phyloP scores from a whole-genome alignment of 2,329 filamentous ascomycete genomes.

The Hirsutella thompsonii region DNA sequence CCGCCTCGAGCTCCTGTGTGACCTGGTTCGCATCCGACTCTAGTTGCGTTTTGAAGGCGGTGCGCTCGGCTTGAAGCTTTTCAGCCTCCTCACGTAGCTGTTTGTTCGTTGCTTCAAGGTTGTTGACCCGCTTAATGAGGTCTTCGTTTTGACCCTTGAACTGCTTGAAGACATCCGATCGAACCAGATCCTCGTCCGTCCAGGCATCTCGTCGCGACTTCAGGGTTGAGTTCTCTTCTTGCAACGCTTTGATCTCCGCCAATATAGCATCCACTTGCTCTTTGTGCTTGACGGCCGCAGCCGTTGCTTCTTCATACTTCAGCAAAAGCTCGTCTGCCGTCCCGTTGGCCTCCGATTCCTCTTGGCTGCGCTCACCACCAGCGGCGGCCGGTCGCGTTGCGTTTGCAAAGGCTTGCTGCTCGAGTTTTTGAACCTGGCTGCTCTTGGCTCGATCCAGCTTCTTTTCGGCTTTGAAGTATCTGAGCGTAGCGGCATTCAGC shows the following conservation, averaged over 20 bases:
- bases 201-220: slow-evolving; percentile 56
- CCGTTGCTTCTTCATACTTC: slow-evolving; percentile 65
- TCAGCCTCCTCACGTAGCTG: slow-evolving; percentile 75
- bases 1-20: slow-evolving; percentile 67
- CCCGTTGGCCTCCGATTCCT: slow-evolving; percentile 38
- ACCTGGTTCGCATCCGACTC: slow-evolving; percentile 66
- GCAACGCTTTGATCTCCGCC: slow-evolving; percentile 58
- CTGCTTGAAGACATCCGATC: slow-evolving; percentile 87
- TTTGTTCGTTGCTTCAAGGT: slow-evolving; percentile 78
- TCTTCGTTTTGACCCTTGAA: slow-evolving; percentile 87
- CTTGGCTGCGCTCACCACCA: slow-evolving; percentile 31
- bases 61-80: slow-evolving; percentile 74
- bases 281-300: slow-evolving; percentile 70
- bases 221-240: slow-evolving; percentile 67
- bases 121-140: slow-evolving; percentile 81
- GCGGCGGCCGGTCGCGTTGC: slow-evolving; percentile 34
- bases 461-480: slow-evolving; percentile 93
- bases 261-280: slow-evolving; percentile 74
- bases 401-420: slow-evolving; percentile 73
- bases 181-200: slow-evolving; percentile 85
- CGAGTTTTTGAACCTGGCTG: slow-evolving; percentile 77
- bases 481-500: slow-evolving; percentile 74
- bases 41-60: slow-evolving; percentile 65
- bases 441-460: slow-evolving; percentile 85
- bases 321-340: slow-evolving; percentile 56